Evolutionary conservation across 2,329 filamentous ascomycete genomes (phyloP).

Genomic region (Pestalotiopsis sp.): DNA sequence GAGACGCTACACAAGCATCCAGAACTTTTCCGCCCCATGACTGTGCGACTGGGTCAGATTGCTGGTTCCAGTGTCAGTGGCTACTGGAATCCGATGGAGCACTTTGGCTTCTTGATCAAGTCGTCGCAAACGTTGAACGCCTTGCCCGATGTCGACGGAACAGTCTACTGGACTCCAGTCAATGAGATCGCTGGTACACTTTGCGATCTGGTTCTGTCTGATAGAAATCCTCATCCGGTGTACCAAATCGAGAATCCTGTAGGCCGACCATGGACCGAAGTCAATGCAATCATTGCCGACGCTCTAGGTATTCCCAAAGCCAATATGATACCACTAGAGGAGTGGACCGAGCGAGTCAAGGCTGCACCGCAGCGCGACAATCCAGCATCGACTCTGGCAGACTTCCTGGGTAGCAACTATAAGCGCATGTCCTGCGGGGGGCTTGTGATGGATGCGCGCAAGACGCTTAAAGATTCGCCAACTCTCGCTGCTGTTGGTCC

Average conservation of each 20-base stretch:
- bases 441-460: constrained; percentile 39
- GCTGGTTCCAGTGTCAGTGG: constrained; percentile 51
- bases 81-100: constrained; percentile 58
- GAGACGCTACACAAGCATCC: constrained; percentile 47
- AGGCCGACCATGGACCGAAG: constrained; percentile 27
- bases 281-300: constrained; percentile 22
- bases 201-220: neutral
- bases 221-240: constrained; percentile 16
- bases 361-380: constrained; percentile 32
- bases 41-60: constrained; percentile 54
- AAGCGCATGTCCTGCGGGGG: constrained; percentile 48
- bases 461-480: constrained; percentile 26
- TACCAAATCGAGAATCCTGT: constrained; percentile 24
- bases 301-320: constrained; percentile 24
- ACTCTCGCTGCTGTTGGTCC: constrained; percentile 23
- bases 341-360: constrained; percentile 33
- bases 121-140: constrained; percentile 47
- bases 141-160: constrained; percentile 43
- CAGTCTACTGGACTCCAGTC: constrained; percentile 49
- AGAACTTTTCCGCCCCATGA: constrained; percentile 43
- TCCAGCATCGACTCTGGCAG: constrained; percentile 32
- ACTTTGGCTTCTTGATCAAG: constrained; percentile 53
- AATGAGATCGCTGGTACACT: constrained; percentile 33
- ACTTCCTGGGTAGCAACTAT: constrained; percentile 37
- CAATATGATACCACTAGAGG: constrained; percentile 26